Percentiles rank a stretch among this genome's conserved stretches.
Evolutionary conservation across 108 stramenopile species (phyloP).

Genomic region (Cyclotella kingstonii): DNA sequence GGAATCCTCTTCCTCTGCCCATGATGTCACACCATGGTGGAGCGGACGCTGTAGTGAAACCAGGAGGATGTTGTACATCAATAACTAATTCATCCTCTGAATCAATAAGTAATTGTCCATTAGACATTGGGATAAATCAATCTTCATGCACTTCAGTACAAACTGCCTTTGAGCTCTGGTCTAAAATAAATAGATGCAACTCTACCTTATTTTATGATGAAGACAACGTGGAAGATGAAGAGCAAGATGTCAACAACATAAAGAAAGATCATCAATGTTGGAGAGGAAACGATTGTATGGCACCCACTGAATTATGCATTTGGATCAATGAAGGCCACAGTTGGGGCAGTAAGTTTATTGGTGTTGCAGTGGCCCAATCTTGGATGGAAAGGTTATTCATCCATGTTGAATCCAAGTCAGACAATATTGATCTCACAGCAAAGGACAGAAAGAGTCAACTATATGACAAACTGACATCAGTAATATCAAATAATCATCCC

Average conservation of each 20-base stretch:
- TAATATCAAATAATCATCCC: too few species aligned
- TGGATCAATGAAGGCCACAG: conserved; percentile 39
- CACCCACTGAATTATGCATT: conserved; percentile 29
- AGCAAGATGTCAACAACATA: neutral
- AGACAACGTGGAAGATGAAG: neutral
- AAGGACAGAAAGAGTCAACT: neutral
- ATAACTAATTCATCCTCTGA: neutral
- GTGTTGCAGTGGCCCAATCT: conserved; percentile 9
- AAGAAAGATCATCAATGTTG: conserved; percentile 7
- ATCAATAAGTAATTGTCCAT: conserved; percentile 16
- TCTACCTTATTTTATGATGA: conserved; percentile 1
- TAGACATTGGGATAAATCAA: conserved; percentile 31
- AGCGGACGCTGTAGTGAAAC: conserved; percentile 25
- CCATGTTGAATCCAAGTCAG: conserved; percentile 1
- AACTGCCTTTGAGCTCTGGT: conserved; percentile 34
- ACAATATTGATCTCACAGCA: neutral
- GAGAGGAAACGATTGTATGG: conserved; percentile 20
- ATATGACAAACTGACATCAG: neutral
- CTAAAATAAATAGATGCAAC: conserved; percentile 27
- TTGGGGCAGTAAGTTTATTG: conserved; percentile 31
- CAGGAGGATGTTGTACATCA: conserved; percentile 31
- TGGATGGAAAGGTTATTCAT: conserved; percentile 33
- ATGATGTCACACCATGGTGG: conserved; percentile 42
- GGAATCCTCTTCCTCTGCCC: conserved; percentile 18
- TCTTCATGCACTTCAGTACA: conserved; percentile 21